Evolutionary conservation across 1,284 basidiomycete species (phyloP), one percentile per base, ranked within the genome.

Genomic region (Irpex sp.): DNA sequence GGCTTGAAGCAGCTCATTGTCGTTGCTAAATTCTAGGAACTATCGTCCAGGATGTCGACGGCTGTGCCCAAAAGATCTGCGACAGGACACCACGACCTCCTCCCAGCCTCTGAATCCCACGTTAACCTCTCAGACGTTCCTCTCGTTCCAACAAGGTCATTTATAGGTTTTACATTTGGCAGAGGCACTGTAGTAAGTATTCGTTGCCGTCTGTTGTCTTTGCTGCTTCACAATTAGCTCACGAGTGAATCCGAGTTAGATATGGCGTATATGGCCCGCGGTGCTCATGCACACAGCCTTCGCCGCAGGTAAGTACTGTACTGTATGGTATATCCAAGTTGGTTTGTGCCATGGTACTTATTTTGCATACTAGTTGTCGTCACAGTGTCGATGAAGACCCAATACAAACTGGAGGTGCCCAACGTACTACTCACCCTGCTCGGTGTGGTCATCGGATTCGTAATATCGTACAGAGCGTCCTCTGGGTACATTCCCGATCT

Each of bases 361-460:
- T 12, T 56, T 28, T 56, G n/a, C 21, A 45, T 28, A 18, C 4
- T 65, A 82, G 80, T 67, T 9, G 77, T 86, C 12, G 80, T 82
- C 2, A 72, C 75, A 1, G 49, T 83, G 2, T 82, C 80, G 1
- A 68, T 84, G 64, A 66, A 66, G 47, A 78, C 74, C 0, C 71
- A 74, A 5, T 60, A 79, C 23, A 67, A 77, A 33, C 71, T 86
- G 21, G 73, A 75, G 33, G 80, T 86, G 58, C 83, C 83, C 0
- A 80, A 74, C 55, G 78, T 87, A n/a, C 78, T 87, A 78, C 74
- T 86, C 39, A 85, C 83, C 0, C 80, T 86, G 1, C 77, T 87
- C 53, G 85, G 85, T 77, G 84, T 87, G n/a, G 83, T 87, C 5
- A 85, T 88, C 63, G 86, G 86, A 66, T 88, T 88, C 67, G 85